A percentile compares a stretch with the other conserved stretches of the same genome.
Evolutionary conservation across 2,329 filamentous ascomycete species (phyloP).

Genomic region (Mycosphaerelloides madeirae): DNA sequence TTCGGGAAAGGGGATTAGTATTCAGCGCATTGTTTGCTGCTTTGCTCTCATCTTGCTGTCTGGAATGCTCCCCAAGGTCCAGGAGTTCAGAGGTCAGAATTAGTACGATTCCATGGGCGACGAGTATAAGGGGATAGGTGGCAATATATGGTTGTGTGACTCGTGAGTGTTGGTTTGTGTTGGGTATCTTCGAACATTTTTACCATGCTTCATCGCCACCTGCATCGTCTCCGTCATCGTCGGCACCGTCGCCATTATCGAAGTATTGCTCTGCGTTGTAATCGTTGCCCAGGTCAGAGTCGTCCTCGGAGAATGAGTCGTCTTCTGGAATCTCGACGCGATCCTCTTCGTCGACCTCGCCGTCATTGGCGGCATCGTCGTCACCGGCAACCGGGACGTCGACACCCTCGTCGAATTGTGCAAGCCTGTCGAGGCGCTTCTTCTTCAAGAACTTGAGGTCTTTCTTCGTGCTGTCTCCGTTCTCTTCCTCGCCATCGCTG

Average conservation of each 20-base stretch:
- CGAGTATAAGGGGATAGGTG: no score
- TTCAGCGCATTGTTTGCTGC: no score
- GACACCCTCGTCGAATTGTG: constrained; percentile 21
- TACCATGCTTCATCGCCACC: constrained; percentile 23
- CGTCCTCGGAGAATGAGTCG: constrained; percentile 54
- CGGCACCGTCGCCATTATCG: constrained; percentile 46
- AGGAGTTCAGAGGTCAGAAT: no score
- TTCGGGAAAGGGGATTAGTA: no score
- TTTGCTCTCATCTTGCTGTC: no score
- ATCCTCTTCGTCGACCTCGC: constrained; percentile 58
- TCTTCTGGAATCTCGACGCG: constrained; percentile 15
- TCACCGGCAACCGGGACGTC: constrained; percentile 9
- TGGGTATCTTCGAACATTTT: background rate
- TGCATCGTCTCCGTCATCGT: constrained; percentile 21
- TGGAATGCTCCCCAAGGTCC: no score
- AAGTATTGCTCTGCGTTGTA: constrained; percentile 50
- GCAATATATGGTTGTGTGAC: no score
- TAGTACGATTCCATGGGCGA: no score
- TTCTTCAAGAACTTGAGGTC: constrained; percentile 21
- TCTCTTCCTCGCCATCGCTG: constrained; percentile 22
- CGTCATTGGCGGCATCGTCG: constrained; percentile 48
- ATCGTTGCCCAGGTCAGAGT: constrained; percentile 52
- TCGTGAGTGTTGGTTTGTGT: no score
- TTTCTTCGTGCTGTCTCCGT: constrained; percentile 14
- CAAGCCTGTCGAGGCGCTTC: constrained; percentile 22